Evolutionary conservation across 768 basidiomycete genomes (phyloP), one percentile per base, ranked within the genome.

Genomic region (Amanita muscaria): DNA sequence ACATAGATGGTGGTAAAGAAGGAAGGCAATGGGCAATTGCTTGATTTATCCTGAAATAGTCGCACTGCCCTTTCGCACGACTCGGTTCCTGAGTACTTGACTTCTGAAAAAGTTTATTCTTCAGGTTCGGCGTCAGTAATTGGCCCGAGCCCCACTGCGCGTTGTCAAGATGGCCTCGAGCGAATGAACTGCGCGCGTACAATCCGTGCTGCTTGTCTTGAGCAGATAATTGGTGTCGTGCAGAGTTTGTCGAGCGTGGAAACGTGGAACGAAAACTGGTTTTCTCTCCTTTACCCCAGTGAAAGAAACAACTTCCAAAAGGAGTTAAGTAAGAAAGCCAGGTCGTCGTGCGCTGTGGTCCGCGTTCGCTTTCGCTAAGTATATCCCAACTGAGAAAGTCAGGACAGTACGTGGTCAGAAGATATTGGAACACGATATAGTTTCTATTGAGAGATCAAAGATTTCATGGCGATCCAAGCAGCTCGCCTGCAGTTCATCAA

Each of bases 31-130:
- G 43, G 21, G 19, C 19, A 38, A 35, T 33, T 35, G 33, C 43
- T 22, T 45, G 44, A 45, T 35, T 45, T 33, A 29, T 38, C 37
- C 44, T 45, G 25, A 45, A 38, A 39, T 21, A 21, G 44, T 19
- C 23, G 60, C 61, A 61, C 60, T 56, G 57, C 56, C 56, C 43
- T 48, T 50, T 45, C 51, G 51, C 59, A 58, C 59, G 53, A 56
- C 51, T 54, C 14, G 19, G 19, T 23, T 22, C 23, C 38, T 11
- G 38, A 40, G 22, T 9, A 24, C 24, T 40, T 24, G 23, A 15
- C 24, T 19, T 15, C 19, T 15, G 23, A 27, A 22, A 9, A 2
- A 22, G 16, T 36, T 36, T 18, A 15, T 21, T 36, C 35, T 36
- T 4, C 16, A 19, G 16, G 16, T 19, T 2, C 15, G 5, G 5